Evolutionary conservation across 768 basidiomycete genomes (phyloP), one percentile per base, ranked within the genome.

Genomic region (Imleria badia): DNA sequence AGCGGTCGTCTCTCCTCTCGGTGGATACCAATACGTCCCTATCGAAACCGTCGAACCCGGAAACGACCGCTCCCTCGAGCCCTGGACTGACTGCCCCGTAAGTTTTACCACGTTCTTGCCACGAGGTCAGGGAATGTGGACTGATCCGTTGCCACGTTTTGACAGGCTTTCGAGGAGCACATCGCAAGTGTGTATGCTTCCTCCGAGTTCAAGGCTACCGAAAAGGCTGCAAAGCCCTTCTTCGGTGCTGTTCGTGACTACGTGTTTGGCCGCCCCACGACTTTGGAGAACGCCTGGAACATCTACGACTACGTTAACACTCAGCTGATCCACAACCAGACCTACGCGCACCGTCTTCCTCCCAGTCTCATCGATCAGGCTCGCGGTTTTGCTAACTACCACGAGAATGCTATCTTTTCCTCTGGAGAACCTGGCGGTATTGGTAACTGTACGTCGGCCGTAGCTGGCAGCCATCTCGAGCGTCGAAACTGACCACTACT

Each of bases 31-130:
- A 72, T 94, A 94, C 60, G 81, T 94, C 45, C 89, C 91, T 1
- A 89, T 91, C 30, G 87, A 92, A 75, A 91, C 90, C n/a, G 86
- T 94, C 45, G 89, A 91, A 69, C 87, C 91, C 29, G 80, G 79
- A 49, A 89, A 91, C 60, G 88, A 91, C 68, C 84, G 88, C 63
- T 88, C 88, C 22, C 76, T 94, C 56, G 90, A 94, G 73, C 86
- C 86, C 60, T 94, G 88, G 89, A 84, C 81, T 8, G 70, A 75
- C 57, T 86, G 84, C 64, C 79, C 80, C 2, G 81, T 83, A 68
- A 23, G 75, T 64, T 22, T 19, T 30, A 11, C 33, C 31, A 42
- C 22, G 5, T 13, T 51, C 48, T 20, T 52, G 26, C 44, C 42
- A 48, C 39, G 47, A 46, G 34, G 19, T 34, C 23, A 29, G 15